Evolutionary conservation across 768 basidiomycete species (phyloP).

Genomic region (Termitomyces sp.): DNA sequence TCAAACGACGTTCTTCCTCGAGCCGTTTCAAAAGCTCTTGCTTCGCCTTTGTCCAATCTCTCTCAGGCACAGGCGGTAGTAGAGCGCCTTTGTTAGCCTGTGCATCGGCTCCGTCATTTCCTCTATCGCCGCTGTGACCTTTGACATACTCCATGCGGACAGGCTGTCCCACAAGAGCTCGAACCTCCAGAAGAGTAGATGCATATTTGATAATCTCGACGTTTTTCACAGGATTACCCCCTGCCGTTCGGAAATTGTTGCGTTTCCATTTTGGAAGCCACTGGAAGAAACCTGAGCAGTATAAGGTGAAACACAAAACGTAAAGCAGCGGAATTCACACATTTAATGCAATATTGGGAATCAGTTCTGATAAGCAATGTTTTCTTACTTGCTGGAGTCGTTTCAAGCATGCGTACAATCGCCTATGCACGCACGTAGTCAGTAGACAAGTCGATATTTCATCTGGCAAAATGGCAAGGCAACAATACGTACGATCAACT

Average conservation of each 20-base stretch:
- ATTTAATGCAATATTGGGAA: conserved; percentile 78
- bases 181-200: conserved; percentile 50
- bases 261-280: conserved; percentile 69
- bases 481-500: conserved; percentile 60
- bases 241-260: conserved; percentile 43
- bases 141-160: conserved; percentile 69
- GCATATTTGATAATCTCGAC: conserved; percentile 65
- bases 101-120: conserved; percentile 85
- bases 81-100: conserved; percentile 59
- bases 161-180: conserved; percentile 44
- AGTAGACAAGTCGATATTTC: not conserved
- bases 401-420: conserved; percentile 77
- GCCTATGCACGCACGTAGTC: conserved; percentile 44
- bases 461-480: not conserved
- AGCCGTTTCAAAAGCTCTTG: conserved; percentile 9
- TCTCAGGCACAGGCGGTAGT: conserved; percentile 36
- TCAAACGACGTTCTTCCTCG: conserved; percentile 2
- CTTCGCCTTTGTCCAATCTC: conserved; percentile 51
- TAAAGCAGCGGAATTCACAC: conserved; percentile 32
- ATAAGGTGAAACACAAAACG: conserved; percentile 5
- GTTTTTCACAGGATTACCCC: conserved; percentile 67
- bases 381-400: conserved; percentile 46
- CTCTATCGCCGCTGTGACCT: conserved; percentile 71
- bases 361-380: conserved; percentile 79
- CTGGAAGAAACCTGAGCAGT: conserved; percentile 47